Conservation (phyloP, 768 basidiomycete species). For the Serpula lacrymans region DNA sequence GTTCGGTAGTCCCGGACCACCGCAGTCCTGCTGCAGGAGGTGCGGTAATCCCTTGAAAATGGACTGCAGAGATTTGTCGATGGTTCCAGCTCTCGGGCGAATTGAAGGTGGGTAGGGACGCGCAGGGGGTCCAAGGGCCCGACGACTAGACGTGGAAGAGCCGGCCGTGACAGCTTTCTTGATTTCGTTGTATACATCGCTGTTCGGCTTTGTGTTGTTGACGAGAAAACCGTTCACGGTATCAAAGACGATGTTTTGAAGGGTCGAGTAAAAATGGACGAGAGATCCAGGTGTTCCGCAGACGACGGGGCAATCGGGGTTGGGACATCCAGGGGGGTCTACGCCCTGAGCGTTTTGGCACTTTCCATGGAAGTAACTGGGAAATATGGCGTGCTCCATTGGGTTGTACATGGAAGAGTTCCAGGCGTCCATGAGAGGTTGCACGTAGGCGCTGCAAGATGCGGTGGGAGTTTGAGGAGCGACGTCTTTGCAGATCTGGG, state of each 20-base stretch:
- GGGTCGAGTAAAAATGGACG: slow-evolving; percentile 57
- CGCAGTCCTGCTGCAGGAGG: slow-evolving; percentile 41
- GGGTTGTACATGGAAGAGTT: slow-evolving; percentile 37
- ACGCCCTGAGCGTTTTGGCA: slow-evolving; percentile 51
- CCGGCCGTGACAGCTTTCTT: slow-evolving; percentile 38
- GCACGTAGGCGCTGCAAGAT: slow-evolving; percentile 35
- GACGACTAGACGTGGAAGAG: background rate
- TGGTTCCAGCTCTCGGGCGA: slow-evolving; percentile 17
- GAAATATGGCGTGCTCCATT: slow-evolving; percentile 61
- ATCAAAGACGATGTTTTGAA: slow-evolving; percentile 49
- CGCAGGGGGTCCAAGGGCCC: background rate
- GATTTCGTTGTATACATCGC: slow-evolving; percentile 39
- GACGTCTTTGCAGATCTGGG: slow-evolving; percentile 30
- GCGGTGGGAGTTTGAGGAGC: slow-evolving; percentile 25
- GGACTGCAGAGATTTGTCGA: slow-evolving; percentile 19
- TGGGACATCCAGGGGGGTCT: slow-evolving; percentile 70
- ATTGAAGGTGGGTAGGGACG: slow-evolving; percentile 2
- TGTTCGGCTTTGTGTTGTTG: slow-evolving; percentile 34
- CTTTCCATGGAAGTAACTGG: slow-evolving; percentile 73
- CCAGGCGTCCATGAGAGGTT: slow-evolving; percentile 48
- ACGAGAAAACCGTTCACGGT: slow-evolving; percentile 34
- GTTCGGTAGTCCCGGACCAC: slow-evolving; percentile 38
- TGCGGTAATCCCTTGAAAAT: slow-evolving; percentile 32
- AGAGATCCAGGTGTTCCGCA: slow-evolving; percentile 83
- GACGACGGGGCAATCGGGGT: slow-evolving; percentile 74